Conservation (phyloP, 352 stramenopile genomes). For the Peronospora belbahrii region DNA sequence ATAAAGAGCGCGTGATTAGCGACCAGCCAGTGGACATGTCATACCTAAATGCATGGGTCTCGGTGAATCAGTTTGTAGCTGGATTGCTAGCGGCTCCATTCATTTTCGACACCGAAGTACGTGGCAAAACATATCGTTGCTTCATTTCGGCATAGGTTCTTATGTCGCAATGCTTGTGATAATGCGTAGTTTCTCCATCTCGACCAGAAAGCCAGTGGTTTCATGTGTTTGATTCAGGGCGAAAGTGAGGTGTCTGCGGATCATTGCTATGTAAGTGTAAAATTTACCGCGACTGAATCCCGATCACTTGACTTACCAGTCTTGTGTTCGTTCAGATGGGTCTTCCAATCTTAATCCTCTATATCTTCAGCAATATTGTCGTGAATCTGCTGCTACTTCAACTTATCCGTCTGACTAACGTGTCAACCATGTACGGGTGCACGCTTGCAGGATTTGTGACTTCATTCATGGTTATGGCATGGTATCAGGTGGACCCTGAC, state of each 20-base stretch:
- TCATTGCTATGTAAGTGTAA: conserved; percentile 58
- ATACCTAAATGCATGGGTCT: conserved; percentile 84
- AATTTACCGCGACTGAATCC: neutral
- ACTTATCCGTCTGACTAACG: conserved; percentile 66
- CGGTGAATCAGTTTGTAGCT: conserved; percentile 79
- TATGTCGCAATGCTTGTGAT: neutral
- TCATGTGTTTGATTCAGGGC: conserved; percentile 75
- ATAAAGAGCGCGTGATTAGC: conserved; percentile 77
- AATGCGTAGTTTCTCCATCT: conserved; percentile 41
- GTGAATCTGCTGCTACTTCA: conserved; percentile 70
- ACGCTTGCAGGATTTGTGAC: conserved; percentile 61
- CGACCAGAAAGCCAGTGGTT: conserved; percentile 71
- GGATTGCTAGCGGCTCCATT: conserved; percentile 72
- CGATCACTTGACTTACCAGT: neutral
- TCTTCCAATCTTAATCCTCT: conserved; percentile 57
- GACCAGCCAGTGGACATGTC: conserved; percentile 83
- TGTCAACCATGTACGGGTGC: conserved; percentile 71
- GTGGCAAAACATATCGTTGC: neutral
- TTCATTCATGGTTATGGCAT: conserved; percentile 64
- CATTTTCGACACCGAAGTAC: conserved; percentile 71
- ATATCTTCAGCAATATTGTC: conserved; percentile 69
- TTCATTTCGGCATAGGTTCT: neutral
- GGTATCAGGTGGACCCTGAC: conserved; percentile 70
- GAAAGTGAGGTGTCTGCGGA: conserved; percentile 59
- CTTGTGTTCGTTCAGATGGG: conserved; percentile 41